Evolutionary conservation across 2,329 filamentous ascomycete genomes (phyloP), one percentile per base, ranked within the genome.

Genomic region (Teratosphaeria viscida): DNA sequence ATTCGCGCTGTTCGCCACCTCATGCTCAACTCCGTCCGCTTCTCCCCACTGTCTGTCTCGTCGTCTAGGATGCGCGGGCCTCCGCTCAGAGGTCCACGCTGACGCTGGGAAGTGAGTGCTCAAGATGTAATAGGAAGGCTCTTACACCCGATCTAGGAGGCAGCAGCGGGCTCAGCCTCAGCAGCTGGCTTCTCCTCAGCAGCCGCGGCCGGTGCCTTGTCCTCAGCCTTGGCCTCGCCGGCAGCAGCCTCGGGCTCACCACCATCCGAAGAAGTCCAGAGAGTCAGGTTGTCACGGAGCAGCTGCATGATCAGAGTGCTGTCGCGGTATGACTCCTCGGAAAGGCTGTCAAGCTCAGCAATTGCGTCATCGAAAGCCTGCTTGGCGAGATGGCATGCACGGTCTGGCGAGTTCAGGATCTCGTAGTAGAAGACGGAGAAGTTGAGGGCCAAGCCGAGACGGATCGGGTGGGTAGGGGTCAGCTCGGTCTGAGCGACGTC

Each of bases 391-490:
- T 97, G 92, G 86, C 92, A 97, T 74, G 92, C 92, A 75, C 89
- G 90, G 79, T 96, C 92, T 73, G 92, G 92, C 39, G 92, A 95
- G 87, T 96, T 97, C 75, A 96, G 83, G 76, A 96, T 96, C 85
- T 96, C 94, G 79, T 96, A 96, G 86, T 96, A 96, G 84, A 96
- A 96, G 73, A 96, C 92, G 66, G 92, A 96, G 86, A 97, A 96
- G 88, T 96, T 97, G 70, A 97, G 86, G 69, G 92, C 92, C 73
- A 97, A 88, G 77, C 92, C 92, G 67, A 97, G 90, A 73, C 92
- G 92, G 81, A 97, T 97, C 71, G 92, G 92, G 84, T 97, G 92
- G 63, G 94, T 97, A 64, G 92, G 92, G 64, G 92, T 92, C 70
- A 97, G 87, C 79, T 97, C 92, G 67, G 90, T 96, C 83, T 96